phyloP scores from a whole-genome alignment of 495 filamentous ascomycete species.

The Xylaria palmicola region DNA sequence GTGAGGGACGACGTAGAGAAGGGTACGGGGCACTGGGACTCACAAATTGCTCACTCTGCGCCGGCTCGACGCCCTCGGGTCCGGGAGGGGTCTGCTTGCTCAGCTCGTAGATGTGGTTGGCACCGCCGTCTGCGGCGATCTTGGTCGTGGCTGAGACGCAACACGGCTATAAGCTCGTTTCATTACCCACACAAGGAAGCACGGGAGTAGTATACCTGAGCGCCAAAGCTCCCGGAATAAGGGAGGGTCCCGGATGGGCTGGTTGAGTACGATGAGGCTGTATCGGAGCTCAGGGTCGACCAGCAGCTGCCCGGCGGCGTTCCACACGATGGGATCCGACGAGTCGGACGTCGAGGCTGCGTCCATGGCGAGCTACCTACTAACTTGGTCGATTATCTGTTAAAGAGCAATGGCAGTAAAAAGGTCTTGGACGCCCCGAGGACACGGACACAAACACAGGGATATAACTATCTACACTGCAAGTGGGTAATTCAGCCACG shows the following conservation, averaged over 20 bases:
- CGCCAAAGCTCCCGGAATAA: conserved; percentile 53
- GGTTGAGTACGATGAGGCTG: conserved; percentile 68
- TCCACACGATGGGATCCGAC: conserved; percentile 22
- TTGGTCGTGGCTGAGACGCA: conserved; percentile 49
- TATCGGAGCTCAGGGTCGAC: conserved; percentile 35
- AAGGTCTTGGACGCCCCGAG: too few species aligned
- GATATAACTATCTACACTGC: too few species aligned
- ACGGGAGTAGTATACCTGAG: conserved; percentile 48
- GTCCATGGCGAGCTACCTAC: conserved; percentile 10
- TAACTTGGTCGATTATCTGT: too few species aligned
- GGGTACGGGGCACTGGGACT: not conserved
- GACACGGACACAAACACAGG: too few species aligned
- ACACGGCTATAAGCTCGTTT: conserved; percentile 13
- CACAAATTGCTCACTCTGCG: conserved; percentile 14
- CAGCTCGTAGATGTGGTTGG: conserved; percentile 72
- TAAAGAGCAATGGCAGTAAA: too few species aligned
- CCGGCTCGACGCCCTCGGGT: not conserved
- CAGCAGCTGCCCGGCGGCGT: conserved; percentile 30
- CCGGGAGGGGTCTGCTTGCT: conserved; percentile 21
- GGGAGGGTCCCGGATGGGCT: conserved; percentile 59
- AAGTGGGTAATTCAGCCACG: too few species aligned
- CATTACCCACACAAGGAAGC: not conserved
- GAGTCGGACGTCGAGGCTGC: not conserved
- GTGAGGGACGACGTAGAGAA: not conserved
- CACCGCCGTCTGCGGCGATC: conserved; percentile 88